Evolutionary conservation across 805 yeast genomes (phyloP).

Genomic region (Myxozyma neotropica): DNA sequence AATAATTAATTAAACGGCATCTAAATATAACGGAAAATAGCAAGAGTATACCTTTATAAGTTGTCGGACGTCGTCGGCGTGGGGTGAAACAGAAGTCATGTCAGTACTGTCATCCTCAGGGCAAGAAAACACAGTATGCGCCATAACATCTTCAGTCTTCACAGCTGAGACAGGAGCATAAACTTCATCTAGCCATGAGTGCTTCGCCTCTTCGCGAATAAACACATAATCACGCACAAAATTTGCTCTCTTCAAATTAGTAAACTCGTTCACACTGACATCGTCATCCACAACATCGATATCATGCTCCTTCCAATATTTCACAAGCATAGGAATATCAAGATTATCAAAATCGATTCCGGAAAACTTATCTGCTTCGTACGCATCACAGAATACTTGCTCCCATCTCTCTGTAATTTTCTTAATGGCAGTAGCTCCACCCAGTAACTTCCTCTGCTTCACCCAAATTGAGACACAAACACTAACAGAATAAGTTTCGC

Average conservation of each 20-base stretch:
- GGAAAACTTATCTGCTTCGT: conserved; percentile 52
- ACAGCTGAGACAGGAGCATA: conserved; percentile 11
- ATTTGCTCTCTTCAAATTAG: conserved; percentile 1
- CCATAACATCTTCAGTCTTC: conserved; percentile 13
- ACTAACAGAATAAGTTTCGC: conserved; percentile 47
- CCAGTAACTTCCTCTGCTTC: conserved; percentile 58
- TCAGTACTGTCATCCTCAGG: not conserved
- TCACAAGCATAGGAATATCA: conserved; percentile 56
- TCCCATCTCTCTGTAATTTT: conserved; percentile 66
- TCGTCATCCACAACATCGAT: conserved; percentile 23
- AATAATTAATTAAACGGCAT: not conserved
- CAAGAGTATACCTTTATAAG: conserved; percentile 33
- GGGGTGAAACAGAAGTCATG: not conserved
- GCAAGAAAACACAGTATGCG: conserved; percentile 16
- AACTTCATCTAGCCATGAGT: conserved; percentile 27
- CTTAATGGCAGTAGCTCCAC: conserved; percentile 62
- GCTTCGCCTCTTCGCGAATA: conserved; percentile 38
- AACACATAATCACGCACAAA: conserved; percentile 44
- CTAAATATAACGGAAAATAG: not conserved
- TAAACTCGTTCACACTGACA: conserved; percentile 9
- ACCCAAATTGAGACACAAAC: conserved; percentile 70
- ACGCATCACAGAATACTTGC: conserved; percentile 58
- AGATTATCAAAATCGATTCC: conserved; percentile 49
- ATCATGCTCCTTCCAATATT: conserved; percentile 67
- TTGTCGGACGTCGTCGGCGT: conserved; percentile 26